phyloP scores from a whole-genome alignment of 176 grass and related monocot genomes.

The Oryza brachyantha region DNA sequence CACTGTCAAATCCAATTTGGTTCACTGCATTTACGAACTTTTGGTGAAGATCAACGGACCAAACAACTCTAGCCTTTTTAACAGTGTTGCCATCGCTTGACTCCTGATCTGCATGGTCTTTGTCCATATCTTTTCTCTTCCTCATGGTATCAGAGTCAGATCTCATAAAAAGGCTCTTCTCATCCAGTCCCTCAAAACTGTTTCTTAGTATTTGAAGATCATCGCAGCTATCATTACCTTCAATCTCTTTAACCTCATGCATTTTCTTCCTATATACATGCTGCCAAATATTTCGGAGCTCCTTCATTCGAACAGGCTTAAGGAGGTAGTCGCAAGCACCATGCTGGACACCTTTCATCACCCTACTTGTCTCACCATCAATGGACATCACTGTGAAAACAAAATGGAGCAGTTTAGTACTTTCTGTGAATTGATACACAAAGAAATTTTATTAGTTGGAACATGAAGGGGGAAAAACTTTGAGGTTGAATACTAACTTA shows the following conservation, averaged over 20 bases:
- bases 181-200: conserved; percentile 65
- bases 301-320: conserved; percentile 98
- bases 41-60: conserved; percentile 97
- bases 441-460: conserved; percentile 26
- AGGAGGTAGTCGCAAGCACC: conserved; percentile 98
- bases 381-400: conserved; percentile 98
- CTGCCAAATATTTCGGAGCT: conserved; percentile 97
- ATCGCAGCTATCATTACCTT: conserved; percentile 67
- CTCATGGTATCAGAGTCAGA: conserved; percentile 38
- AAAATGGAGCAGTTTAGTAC: conserved; percentile 32
- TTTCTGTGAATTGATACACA: conserved; percentile 33
- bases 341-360: conserved; percentile 99
- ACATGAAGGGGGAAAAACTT: conserved; percentile 24
- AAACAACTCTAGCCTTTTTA: conserved; percentile 97
- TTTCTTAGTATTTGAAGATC: conserved; percentile 69
- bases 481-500: conserved; percentile 71
- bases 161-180: conserved; percentile 56
- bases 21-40: conserved; percentile 98
- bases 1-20: conserved; percentile 99
- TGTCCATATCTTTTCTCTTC: conserved; percentile 82
- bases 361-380: conserved; percentile 93
- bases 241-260: conserved; percentile 92
- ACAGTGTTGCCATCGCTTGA: conserved; percentile 53
- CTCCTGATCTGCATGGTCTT: conserved; percentile 75
- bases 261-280: conserved; percentile 97